Base-by-base conservation (phyloP, 176 grass and related monocot species). In the Avena insularis region DNA sequence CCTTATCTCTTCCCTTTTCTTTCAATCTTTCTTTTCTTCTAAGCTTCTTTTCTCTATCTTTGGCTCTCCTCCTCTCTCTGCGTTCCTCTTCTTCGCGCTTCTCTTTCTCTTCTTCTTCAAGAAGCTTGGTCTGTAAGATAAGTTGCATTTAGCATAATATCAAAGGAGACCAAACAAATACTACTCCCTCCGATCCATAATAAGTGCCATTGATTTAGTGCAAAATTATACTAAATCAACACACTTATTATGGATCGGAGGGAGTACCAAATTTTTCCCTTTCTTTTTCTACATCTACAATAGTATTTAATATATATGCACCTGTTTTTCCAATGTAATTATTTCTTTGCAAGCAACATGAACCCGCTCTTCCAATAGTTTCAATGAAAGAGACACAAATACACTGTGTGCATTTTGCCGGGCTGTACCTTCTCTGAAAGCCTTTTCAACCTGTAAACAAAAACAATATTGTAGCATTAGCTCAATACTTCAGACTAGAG, bases 341-440 rank as follows among this genome's bases (percentile, higher is more conserved):
- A 98, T 93, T 93, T 98, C 95, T 91, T 98, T 95, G 86, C 95
- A 98, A 79, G 97, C 94, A 80, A 99, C 90, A 94, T 96, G 97
- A 69, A 99, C 88, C 53, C 94, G 80, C 58, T 99, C 94, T 87
- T 99, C 97, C 73, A 99, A 88, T 69, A 99, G 85, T 88, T 99
- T 94, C 55, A 99, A 79, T 62, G 87, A 89, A 70, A 99, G 87
- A 82, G 90, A 94, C 58, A 96, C 92, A 91, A 99, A 99, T 40
- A 99, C 87, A 87, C 97, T 94, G 64, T 96, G 92, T 49, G 94
- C 91, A 88, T 99, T 96, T 91, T 96, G 97, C 31, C 91, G 90
- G 19, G 97, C 94, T 16, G 94, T 93, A 45, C 92, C 97, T 94
- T 99, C 94, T 88, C 95, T 95, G 73, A 98, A 98, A 71, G 95